Evolutionary conservation across 192 early-diverging fungal genomes (phyloP).

Genomic region (Linnemannia exigua): DNA sequence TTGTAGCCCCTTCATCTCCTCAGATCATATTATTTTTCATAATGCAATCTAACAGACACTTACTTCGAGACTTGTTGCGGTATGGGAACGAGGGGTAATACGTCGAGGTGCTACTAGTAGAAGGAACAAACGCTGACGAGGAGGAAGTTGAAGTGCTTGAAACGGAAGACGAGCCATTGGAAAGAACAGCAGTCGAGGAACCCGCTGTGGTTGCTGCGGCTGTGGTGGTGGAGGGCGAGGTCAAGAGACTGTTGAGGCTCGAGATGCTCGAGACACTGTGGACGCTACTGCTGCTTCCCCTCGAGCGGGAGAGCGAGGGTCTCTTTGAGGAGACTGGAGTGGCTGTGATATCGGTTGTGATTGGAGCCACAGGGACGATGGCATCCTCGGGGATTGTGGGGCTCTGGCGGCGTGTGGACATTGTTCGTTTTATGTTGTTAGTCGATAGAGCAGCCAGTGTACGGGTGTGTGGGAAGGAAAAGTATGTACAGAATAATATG

Average conservation of each 20-base stretch:
- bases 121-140: background rate
- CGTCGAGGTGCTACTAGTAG: conserved; percentile 10
- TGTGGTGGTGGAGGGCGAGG: conserved; percentile 24
- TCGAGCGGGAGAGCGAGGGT: conserved; percentile 9
- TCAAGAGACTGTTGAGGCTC: conserved; percentile 29
- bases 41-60: conserved; percentile 12
- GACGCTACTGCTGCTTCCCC: conserved; percentile 21
- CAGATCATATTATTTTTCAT: background rate
- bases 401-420: conserved; percentile 32
- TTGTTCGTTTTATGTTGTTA: background rate
- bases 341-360: background rate
- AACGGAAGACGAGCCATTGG: background rate
- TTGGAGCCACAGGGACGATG: background rate
- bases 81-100: conserved; percentile 33
- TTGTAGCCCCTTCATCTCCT: background rate
- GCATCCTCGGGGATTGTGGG: conserved; percentile 30
- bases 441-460: no score
- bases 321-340: background rate
- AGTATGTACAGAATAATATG: background rate
- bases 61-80: conserved; percentile 49
- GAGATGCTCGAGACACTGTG: conserved; percentile 21
- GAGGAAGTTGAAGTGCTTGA: background rate
- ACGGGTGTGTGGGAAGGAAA: background rate
- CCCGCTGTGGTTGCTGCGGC: conserved; percentile 16
- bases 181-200: conserved; percentile 27